Evolutionary conservation across 371 early-diverging fungal species (phyloP).

Genomic region (Mortierella sp.): DNA sequence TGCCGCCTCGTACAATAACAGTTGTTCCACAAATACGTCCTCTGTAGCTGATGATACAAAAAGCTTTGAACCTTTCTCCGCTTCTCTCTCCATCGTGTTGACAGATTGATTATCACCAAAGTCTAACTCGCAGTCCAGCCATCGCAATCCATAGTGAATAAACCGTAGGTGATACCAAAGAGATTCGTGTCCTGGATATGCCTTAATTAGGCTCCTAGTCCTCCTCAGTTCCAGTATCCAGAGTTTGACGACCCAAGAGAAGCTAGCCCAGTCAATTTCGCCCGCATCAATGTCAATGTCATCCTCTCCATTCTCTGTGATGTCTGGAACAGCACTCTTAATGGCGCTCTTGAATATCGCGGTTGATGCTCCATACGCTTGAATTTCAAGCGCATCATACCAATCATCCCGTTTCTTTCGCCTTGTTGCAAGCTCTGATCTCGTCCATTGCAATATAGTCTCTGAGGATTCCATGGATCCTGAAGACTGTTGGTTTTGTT

Average conservation of each 20-base stretch:
- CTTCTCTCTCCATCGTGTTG: background rate
- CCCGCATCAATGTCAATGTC: constrained; percentile 11
- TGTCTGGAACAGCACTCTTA: constrained; percentile 1
- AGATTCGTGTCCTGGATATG: constrained; percentile 70
- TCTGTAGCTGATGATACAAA: constrained; percentile 13
- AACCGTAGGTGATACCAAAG: constrained; percentile 72
- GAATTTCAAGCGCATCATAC: background rate
- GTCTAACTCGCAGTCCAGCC: constrained; percentile 46
- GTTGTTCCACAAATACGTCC: background rate
- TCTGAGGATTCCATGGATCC: background rate
- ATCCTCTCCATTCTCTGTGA: background rate
- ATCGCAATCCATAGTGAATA: constrained; percentile 47
- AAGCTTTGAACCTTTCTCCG: background rate
- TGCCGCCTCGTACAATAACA: background rate
- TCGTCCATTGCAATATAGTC: constrained; percentile 35
- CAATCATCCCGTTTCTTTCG: constrained; percentile 9
- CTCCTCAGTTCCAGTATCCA: constrained; percentile 57
- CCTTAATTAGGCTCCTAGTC: constrained; percentile 53
- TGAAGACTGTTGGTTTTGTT: background rate
- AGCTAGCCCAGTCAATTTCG: constrained; percentile 8
- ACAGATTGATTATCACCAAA: background rate
- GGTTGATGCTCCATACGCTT: background rate
- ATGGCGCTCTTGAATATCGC: constrained; percentile 19
- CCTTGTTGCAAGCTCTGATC: constrained; percentile 23
- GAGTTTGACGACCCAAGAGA: constrained; percentile 36